phyloP scores from a whole-genome alignment of 2,329 filamentous ascomycete species.

The Aspergillus sp. region DNA sequence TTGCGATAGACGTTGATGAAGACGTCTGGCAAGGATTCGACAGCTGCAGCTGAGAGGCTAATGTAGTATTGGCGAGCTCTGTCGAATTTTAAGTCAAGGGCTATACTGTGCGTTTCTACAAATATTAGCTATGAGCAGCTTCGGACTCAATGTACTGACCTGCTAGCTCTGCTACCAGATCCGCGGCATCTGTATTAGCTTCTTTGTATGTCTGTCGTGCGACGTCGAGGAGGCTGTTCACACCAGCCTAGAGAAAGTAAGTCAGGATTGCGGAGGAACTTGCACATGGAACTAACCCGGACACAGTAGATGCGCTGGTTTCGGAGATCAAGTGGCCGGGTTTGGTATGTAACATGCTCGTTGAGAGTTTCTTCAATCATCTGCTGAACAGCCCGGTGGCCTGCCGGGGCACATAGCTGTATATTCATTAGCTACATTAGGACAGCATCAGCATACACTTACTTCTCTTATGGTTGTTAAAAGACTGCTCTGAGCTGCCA shows the following conservation, averaged over 20 bases:
- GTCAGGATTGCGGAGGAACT: conserved; percentile 9
- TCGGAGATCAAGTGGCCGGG: conserved; percentile 76
- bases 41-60: conserved; percentile 62
- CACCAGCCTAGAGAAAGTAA: conserved; percentile 61
- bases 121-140: conserved; percentile 21
- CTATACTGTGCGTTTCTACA: conserved; percentile 60
- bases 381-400: conserved; percentile 61
- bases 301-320: conserved; percentile 92
- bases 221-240: conserved; percentile 84
- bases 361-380: conserved; percentile 74
- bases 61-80: conserved; percentile 78
- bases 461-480: conserved; percentile 67
- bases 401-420: conserved; percentile 65
- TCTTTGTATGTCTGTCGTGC: conserved; percentile 89
- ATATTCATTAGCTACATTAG: not conserved
- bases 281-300: conserved; percentile 55
- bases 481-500: conserved; percentile 64
- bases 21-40: conserved; percentile 65
- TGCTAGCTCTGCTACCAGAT: conserved; percentile 68
- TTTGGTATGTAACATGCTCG: conserved; percentile 76
- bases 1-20: conserved; percentile 77
- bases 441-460: not conserved
- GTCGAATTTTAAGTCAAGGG: conserved; percentile 73
- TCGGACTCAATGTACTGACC: conserved; percentile 47
- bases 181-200: conserved; percentile 73